Conservation (phyloP, 495 filamentous ascomycete genomes). For the Aspergillus mulundensis region DNA sequence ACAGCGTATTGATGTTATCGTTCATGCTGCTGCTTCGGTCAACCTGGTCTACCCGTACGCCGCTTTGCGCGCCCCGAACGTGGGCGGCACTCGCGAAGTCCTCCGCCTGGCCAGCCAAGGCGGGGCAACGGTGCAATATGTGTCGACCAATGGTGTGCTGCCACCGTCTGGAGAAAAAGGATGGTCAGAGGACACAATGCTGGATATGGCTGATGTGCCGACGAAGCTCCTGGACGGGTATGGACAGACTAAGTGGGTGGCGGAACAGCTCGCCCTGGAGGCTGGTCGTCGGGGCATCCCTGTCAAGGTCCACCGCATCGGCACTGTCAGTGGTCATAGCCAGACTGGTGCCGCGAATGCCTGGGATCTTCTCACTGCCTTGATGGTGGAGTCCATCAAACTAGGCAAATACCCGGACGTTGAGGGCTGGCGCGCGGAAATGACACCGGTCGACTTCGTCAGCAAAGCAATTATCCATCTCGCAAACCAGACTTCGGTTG, state of each 20-base stretch:
- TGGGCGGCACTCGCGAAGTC: constrained; percentile 60
- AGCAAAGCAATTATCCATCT: constrained; percentile 61
- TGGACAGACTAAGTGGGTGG: constrained; percentile 65
- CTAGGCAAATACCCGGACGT: constrained; percentile 59
- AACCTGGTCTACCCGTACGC: constrained; percentile 67
- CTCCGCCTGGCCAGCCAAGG: constrained; percentile 56
- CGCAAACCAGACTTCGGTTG: constrained; percentile 46
- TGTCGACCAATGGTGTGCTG: constrained; percentile 66
- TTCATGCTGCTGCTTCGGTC: constrained; percentile 62
- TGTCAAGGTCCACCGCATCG: constrained; percentile 57
- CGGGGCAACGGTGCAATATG: constrained; percentile 63
- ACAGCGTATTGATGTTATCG: constrained; percentile 54
- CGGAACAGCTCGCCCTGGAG: constrained; percentile 62
- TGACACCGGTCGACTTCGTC: constrained; percentile 70
- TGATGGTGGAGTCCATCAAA: constrained; percentile 63
- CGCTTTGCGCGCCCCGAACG: constrained; percentile 54
- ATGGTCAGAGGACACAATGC: constrained; percentile 57
- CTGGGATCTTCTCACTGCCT: constrained; percentile 61
- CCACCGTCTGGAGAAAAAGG: constrained; percentile 51
- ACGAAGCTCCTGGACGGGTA: constrained; percentile 59
- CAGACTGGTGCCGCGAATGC: constrained; percentile 60
- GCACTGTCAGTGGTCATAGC: constrained; percentile 65
- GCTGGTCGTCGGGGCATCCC: constrained; percentile 56
- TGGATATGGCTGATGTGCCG: constrained; percentile 55
- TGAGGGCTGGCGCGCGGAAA: constrained; percentile 64